phyloP scores from a whole-genome alignment of 352 stramenopile species.

The Thalassiosira pacifica region DNA sequence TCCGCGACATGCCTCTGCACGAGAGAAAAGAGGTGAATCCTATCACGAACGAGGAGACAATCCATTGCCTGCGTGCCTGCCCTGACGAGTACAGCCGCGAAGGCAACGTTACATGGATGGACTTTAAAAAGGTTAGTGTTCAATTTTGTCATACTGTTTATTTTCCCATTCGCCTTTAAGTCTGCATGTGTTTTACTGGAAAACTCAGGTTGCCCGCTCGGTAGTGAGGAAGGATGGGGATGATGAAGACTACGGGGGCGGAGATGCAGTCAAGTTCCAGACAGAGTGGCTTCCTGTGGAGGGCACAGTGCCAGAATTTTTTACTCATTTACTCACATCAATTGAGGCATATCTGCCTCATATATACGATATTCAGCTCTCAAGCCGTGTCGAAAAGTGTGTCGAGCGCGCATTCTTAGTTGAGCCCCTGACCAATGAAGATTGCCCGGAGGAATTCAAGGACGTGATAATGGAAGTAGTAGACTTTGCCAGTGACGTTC shows the following conservation, averaged over 20 bases:
- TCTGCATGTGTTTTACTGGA: too few species aligned
- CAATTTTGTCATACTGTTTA: too few species aligned
- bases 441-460: conserved; percentile 4
- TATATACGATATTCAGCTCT: background rate
- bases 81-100: background rate
- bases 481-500: conserved; percentile 3
- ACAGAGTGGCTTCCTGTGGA: background rate
- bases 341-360: conserved; percentile 1
- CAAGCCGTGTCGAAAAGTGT: background rate
- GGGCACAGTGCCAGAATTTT: background rate
- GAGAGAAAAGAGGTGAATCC: background rate
- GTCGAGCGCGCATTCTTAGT: background rate
- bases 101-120: background rate
- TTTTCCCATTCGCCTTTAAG: too few species aligned
- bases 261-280: conserved; percentile 3
- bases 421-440: background rate
- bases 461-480: background rate
- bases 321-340: background rate
- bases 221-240: background rate
- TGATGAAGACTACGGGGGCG: background rate
- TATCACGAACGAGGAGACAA: background rate
- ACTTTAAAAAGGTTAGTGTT: background rate
- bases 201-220: background rate
- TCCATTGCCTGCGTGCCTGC: background rate
- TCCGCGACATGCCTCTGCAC: background rate